Base-by-base conservation (phyloP, 331 rosid species). In the Erythrophleum ivorense region DNA sequence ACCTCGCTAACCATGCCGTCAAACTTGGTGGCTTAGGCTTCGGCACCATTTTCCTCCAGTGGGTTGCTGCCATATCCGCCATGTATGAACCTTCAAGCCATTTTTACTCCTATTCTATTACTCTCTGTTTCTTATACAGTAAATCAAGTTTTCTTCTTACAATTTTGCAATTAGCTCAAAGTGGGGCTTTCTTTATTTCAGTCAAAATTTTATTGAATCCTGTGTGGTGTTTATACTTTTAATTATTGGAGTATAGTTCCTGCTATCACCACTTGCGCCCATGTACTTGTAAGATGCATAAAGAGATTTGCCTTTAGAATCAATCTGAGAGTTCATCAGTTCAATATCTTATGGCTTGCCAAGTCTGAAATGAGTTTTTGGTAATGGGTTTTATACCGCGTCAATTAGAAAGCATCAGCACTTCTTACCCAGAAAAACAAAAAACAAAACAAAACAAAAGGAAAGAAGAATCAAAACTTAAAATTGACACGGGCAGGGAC, bases 51-150 rank as follows among this genome's bases (percentile, higher is more conserved):
- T 81, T 95, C 48, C 91, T 95, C 43, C 87, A 90, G 55, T 90
- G 95, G 86, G 29, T 95, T 67, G 95, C 88, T 82, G 76, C 90
- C n/a, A 40, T 92, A 83, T 86, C 94, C 84, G 97, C 98, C 63
- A 92, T 95, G 98, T 95, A 81, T n/a, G 80, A 33, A 3, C 59
- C 9, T 63, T 31, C 49, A 6, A 36, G 24, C 21, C 34, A 29
- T 16, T 43, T 68, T 19, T 43, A 0, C 4, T 40, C 72, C 15
- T 38, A 5, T 15, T 48, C 58, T 43, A 7, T 19, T 40, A 12
- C 38, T 11, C 18, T 60, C 52, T 81, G 49, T 38, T 43, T 72
- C 29, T 76, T 59, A 2, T n/a, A 3, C 14, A 54, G 31, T 10
- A 48, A 12, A 21, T 15, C 29, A 29, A 29, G 3, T 63, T 38